These are phyloP conservation scores for Hypoxylon rickii DNA, from an alignment of 495 filamentous ascomycete genomes.

Conservation along the genomic window DNA sequence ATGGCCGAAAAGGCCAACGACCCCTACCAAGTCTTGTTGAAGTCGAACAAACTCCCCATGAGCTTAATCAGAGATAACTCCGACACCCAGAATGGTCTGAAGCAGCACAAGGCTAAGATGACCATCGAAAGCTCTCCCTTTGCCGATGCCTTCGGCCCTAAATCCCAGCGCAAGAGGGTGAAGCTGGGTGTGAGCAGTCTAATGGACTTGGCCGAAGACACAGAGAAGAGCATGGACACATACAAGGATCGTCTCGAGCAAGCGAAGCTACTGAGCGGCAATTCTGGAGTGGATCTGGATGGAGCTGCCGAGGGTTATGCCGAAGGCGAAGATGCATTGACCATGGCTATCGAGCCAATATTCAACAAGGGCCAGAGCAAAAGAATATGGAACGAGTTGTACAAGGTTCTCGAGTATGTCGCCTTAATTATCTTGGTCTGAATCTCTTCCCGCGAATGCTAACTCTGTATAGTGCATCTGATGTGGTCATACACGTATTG, in stretches of 20 bases:
- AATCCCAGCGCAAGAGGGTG: conserved; percentile 87
- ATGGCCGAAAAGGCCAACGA: conserved; percentile 88
- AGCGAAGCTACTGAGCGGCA: conserved; percentile 71
- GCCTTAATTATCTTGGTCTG: not conserved
- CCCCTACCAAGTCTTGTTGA: conserved; percentile 89
- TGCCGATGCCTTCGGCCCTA: conserved; percentile 89
- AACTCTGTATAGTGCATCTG: conserved; percentile 58
- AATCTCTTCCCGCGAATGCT: not conserved
- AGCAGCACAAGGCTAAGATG: conserved; percentile 94
- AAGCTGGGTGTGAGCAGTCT: conserved; percentile 81
- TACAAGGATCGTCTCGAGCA: conserved; percentile 81
- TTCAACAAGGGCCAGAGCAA: conserved; percentile 94
- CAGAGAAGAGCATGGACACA: conserved; percentile 72
- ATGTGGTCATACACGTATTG: conserved; percentile 92
- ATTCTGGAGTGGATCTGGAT: conserved; percentile 58
- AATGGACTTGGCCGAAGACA: conserved; percentile 80
- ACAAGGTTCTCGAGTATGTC: conserved; percentile 82
- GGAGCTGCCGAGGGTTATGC: conserved; percentile 45
- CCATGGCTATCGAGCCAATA: conserved; percentile 80
- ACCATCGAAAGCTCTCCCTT: conserved; percentile 85
- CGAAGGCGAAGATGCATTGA: conserved; percentile 57
- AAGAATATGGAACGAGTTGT: conserved; percentile 98
- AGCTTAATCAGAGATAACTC: conserved; percentile 68
- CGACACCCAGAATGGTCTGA: conserved; percentile 72
- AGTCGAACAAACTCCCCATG: conserved; percentile 93